Evolutionary conservation across 495 filamentous ascomycete species (phyloP), one percentile per base, ranked within the genome.

Genomic region (Cercophora sp.): DNA sequence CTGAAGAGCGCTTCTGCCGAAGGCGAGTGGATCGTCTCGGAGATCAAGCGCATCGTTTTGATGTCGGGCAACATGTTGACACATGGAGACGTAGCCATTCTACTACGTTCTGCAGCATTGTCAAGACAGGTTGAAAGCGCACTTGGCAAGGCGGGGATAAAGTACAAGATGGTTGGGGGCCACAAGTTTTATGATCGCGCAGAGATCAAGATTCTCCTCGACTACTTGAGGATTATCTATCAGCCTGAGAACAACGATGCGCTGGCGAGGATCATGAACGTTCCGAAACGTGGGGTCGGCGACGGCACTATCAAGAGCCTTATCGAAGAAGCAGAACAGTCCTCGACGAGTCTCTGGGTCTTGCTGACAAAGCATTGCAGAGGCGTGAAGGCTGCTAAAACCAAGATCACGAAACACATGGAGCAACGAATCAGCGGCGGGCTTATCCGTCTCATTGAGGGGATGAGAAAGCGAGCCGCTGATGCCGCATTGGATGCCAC

Each of bases 91-190:
- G 82, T 92, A 56, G 89, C 91, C 0, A 85, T 99, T 16, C 70
- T 99, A 10, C 78, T 99, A 35, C 81, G 94, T 3, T 91, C 91
- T 4, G 87, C 93, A 0, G 75, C 82, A 2, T 72, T 97, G 34
- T 97, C 94, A 0, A 79, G 90, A 22, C 81, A 87, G 26, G 85
- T 97, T 39, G 94, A 99, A 65, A 78, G 81, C 11, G 85, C 85
- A 9, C 79, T 97, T 55, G 91, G 89, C 3, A 91, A 87, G 62
- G 82, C 83, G 8, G 94, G 94, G 1, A 82, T 99, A 25, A 79
- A 91, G 0, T 99, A 99, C 68, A 83, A 83, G 25, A 97, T 97
- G 94, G 87, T 96, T 43, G 94, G 81, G 15, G 94, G 94, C 0
- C 79, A 83, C 26, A 84, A 85, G 49, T 99, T 99, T 69, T 99